Evolutionary conservation across 768 basidiomycete species (phyloP).

Genomic region (Russula sp.): DNA sequence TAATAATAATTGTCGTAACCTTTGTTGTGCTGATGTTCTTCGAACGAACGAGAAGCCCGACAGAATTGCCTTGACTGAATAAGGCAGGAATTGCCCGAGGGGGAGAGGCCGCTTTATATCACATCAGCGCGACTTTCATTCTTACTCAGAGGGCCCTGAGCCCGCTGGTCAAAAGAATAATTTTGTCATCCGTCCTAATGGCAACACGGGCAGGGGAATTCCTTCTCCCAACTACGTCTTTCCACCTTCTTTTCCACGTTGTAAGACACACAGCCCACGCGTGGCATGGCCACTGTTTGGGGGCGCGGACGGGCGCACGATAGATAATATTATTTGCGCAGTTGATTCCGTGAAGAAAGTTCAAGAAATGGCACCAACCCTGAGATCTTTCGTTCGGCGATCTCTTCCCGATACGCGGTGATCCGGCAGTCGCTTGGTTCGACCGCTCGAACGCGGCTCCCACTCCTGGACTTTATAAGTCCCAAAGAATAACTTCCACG

Average conservation of each 20-base stretch:
- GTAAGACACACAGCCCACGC: slow-evolving; percentile 16
- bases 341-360: slow-evolving; percentile 22
- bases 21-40: slow-evolving; percentile 16
- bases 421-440: slow-evolving; percentile 32
- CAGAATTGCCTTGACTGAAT: slow-evolving; percentile 6
- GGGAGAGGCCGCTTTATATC: slow-evolving; percentile 12
- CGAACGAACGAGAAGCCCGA: slow-evolving; percentile 20
- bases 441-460: slow-evolving; percentile 25
- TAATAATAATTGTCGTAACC: slow-evolving; percentile 5
- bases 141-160: slow-evolving; percentile 11
- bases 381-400: slow-evolving; percentile 28
- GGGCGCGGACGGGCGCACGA: slow-evolving; percentile 10
- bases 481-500: slow-evolving; percentile 29
- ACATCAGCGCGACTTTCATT: slow-evolving; percentile 20
- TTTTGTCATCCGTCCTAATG: not conserved
- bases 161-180: not conserved
- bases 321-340: slow-evolving; percentile 13
- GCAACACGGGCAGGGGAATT: not conserved
- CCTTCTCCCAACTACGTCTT: not conserved
- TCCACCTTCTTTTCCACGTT: slow-evolving; percentile 12
- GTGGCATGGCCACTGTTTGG: slow-evolving; percentile 20
- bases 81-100: slow-evolving; percentile 13
- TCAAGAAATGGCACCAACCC: slow-evolving; percentile 21
- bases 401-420: slow-evolving; percentile 33
- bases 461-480: slow-evolving; percentile 25